Evolutionary conservation across 129 eudicot species (phyloP).

Genomic region (Solidago caesia): DNA sequence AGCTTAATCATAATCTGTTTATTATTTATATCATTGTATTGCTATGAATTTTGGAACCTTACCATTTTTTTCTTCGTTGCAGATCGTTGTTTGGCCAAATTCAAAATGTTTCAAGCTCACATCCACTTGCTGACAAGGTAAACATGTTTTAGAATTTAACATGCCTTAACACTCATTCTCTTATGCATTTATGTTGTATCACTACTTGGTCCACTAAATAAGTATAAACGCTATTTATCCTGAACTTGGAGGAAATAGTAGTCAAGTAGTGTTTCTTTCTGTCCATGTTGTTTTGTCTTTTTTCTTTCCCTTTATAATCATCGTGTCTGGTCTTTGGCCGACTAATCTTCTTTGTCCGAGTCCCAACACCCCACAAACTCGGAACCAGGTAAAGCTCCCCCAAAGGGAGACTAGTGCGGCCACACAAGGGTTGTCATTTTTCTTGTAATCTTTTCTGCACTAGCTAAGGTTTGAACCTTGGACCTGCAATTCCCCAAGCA

Average conservation of each 20-base stretch:
- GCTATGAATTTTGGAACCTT: constrained; percentile 7
- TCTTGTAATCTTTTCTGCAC: no score
- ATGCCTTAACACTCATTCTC: constrained; percentile 1
- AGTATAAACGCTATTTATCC: background rate
- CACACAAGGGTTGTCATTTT: no score
- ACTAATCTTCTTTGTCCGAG: no score
- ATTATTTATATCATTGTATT: background rate
- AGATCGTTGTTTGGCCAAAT: constrained; percentile 64
- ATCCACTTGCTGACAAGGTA: constrained; percentile 79
- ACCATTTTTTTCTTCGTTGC: constrained; percentile 20
- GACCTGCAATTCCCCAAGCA: no score
- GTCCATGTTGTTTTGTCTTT: background rate
- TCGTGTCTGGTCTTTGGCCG: background rate
- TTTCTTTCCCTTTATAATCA: background rate
- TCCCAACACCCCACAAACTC: no score
- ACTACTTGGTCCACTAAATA: constrained; percentile 12
- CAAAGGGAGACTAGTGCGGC: no score
- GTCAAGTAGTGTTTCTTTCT: constrained; percentile 23
- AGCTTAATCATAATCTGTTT: background rate
- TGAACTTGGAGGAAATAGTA: background rate
- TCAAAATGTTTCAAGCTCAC: constrained; percentile 44
- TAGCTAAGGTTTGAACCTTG: no score
- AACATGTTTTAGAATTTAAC: constrained; percentile 12
- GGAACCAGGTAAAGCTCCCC: no score
- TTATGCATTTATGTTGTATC: constrained; percentile 5